phyloP scores from a whole-genome alignment of 2,329 filamentous ascomycete genomes.

The Penicillium sp. region DNA sequence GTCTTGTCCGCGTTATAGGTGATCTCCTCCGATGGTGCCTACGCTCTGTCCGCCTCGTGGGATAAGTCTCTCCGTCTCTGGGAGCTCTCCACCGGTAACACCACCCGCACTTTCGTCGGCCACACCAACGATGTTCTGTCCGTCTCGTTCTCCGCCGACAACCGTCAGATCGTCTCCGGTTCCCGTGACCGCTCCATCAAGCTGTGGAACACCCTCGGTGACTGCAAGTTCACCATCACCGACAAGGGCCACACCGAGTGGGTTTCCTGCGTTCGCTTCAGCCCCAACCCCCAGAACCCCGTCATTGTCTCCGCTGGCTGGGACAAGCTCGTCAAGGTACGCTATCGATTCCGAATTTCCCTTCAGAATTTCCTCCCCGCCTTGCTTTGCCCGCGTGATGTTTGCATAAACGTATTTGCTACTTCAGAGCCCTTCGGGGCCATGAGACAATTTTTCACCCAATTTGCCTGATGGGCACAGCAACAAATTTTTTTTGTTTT shows the following conservation, averaged over 20 bases:
- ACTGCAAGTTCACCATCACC: conserved; percentile 99
- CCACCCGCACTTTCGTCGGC: conserved; percentile 96
- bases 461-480: conserved; percentile 45
- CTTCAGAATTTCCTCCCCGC: conserved; percentile 17
- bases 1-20: conserved; percentile 58
- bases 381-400: conserved; percentile 69
- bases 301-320: conserved; percentile 98
- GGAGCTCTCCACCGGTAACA: conserved; percentile 96
- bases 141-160: conserved; percentile 99
- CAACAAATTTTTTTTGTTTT: conserved; percentile 15
- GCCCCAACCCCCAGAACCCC: conserved; percentile 99
- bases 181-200: conserved; percentile 99
- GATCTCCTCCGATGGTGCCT: conserved; percentile 98
- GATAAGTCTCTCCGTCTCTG: conserved; percentile 99
- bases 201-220: conserved; percentile 99
- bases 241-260: conserved; percentile 99
- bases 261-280: conserved; percentile 99
- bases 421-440: conserved; percentile 96
- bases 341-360: conserved; percentile 41
- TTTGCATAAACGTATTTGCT: conserved; percentile 99
- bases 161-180: conserved; percentile 99
- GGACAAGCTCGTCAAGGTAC: conserved; percentile 99
- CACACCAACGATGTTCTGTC: conserved; percentile 99
- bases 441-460: conserved; percentile 98
- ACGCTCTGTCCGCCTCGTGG: conserved; percentile 98